Evolutionary conservation across 495 filamentous ascomycete genomes (phyloP), one percentile per base, ranked within the genome.

Genomic region (Xylaria curta): DNA sequence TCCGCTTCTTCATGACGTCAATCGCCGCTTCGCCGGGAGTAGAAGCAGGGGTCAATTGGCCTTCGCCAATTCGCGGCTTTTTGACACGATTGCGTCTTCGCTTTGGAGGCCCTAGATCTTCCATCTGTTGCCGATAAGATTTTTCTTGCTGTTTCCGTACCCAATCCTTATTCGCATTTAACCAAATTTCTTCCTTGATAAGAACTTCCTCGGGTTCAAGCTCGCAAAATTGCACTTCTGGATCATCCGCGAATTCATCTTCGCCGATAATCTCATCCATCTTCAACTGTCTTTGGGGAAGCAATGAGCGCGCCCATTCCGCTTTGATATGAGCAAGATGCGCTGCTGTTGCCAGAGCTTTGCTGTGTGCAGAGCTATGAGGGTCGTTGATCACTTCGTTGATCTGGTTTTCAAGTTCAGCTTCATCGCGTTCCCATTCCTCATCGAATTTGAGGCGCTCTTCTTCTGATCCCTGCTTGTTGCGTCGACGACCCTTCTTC

Each of bases 151-250:
- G 88, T 28, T 89, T 86, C 6, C 95, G 91, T 47, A 99, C 85
- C 82, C 93, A 99, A 66, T 95, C 93, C 76, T 93, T 92, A 81
- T 98, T 98, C 74, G 93, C 89, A 71, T 94, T 92, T n/a, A 94
- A 87, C 96, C 96, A 99, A 66, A 98, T 93, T 56, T 86, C 85
- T 79, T 97, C 94, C 77, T 97, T 97, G 73, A 94, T 85, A 5
- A 86, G 85, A 2, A 89, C 84, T 80, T 98, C 95, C 3, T 84
- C 84, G 7, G 88, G 85, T 0, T 84, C 83, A n/a, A 98, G 87
- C 51, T 92, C 78, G 80, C 94, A 97, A 73, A 91, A 89, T 66
- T 82, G 78, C 28, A 98, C 92, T 80, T 99, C 96, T 0, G 92
- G 92, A 73, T 95, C 93, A 74, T 97, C 89, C 4, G 89, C 92